Evolutionary conservation across 2,329 filamentous ascomycete species (phyloP).

Genomic region (Talaromyces piceae): DNA sequence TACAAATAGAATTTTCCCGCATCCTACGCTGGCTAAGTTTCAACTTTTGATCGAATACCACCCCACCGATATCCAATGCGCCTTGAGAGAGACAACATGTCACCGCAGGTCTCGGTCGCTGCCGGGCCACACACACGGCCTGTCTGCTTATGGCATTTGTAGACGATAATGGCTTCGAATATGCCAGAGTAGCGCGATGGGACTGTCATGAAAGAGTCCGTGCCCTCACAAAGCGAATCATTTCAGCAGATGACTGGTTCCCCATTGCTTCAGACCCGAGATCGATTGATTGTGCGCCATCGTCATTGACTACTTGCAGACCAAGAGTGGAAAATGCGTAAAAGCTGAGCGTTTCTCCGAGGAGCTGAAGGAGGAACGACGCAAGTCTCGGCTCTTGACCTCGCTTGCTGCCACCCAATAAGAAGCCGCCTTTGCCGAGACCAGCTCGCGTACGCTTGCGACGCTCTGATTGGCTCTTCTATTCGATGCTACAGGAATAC

Average conservation of each 20-base stretch:
- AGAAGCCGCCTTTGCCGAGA: slow-evolving; percentile 26
- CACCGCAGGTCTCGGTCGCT: not conserved
- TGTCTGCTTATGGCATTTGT: not conserved
- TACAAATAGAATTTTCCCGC: not conserved
- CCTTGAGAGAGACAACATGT: not conserved
- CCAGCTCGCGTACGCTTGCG: not conserved
- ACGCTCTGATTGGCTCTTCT: slow-evolving; percentile 8
- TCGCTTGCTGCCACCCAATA: slow-evolving; percentile 23
- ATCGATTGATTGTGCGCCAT: not conserved
- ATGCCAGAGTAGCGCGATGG: too few species aligned
- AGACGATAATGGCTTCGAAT: not conserved
- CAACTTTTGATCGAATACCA: not conserved
- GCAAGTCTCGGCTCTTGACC: not conserved
- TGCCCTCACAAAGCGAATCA: too few species aligned
- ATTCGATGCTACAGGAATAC: not conserved
- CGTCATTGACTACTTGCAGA: not conserved
- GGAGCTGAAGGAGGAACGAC: not conserved
- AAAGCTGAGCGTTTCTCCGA: too few species aligned
- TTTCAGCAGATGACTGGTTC: not conserved
- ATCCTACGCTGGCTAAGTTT: not conserved
- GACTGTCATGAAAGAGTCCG: not conserved
- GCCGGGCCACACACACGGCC: not conserved
- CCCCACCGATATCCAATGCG: not conserved
- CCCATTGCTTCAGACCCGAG: not conserved
- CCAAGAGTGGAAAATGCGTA: not conserved